Base-by-base conservation (phyloP, 768 basidiomycete genomes). In the Kondoa subrosea region DNA sequence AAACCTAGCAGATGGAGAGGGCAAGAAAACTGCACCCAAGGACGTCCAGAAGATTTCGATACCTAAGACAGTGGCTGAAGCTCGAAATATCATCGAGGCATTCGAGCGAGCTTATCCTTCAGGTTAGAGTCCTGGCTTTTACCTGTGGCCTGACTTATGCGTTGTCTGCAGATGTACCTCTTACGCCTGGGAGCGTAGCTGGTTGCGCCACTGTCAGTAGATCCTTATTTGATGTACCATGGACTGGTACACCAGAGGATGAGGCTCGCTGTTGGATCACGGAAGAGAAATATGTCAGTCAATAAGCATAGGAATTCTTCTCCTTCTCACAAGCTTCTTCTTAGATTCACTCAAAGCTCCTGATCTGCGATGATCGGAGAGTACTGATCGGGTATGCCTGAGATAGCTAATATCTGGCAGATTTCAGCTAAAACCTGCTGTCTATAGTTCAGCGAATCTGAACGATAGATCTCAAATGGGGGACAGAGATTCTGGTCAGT, bases 371-470 rank as follows among this genome's bases (percentile, higher is more conserved):
- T 63, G 67, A 73, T 56, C 25, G 32, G 34, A 62, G 32, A 3
- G 62, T 57, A 2, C 65, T 31, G 1, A 29, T 50, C 57, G 57
- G 56, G 40, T 57, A 15, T n/a, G 57, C 32, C 62, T n/a, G n/a
- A 31, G 4, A 31, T 21, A 21, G 8, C 29, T 67, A 26, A 33
- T 67, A 60, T 72, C 15, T 56, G 34, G n/a, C 25, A 25, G 56
- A 4, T 34, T 62, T 17, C 64, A 27, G 12, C 30, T 3, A 34
- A 91, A 88, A 93, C 65, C 89, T 34, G 91, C 95, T 58, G 89
- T 97, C 71, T 87, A 91, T 82, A 92, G 93, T 34, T 91, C 88
- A 56, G 91, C 93, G 17, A 97, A 96, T 76, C 75, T 92, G 71
- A 92, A 92, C 69, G 90, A 92, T 73, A 85, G 89, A 16, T 86